Evolutionary conservation across 768 basidiomycete species (phyloP).

Genomic region (Termitomyces sp.): DNA sequence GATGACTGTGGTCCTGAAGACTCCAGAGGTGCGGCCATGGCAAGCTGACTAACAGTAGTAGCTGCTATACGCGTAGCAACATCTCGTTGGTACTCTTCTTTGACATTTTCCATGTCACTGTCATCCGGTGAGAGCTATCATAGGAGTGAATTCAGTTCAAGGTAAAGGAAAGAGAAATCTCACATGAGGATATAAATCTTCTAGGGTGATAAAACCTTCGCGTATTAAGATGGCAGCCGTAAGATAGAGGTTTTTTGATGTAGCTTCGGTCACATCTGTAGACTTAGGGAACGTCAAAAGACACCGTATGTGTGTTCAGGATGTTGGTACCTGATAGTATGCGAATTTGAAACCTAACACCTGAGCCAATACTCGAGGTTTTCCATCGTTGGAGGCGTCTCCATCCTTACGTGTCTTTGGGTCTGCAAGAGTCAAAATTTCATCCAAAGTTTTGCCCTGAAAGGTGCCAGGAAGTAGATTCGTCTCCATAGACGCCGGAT

Average conservation of each 20-base stretch:
- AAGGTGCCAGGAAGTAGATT: slow-evolving; percentile 37
- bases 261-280: slow-evolving; percentile 51
- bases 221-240: slow-evolving; percentile 85
- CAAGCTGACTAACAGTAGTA: slow-evolving; percentile 71
- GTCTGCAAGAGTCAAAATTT: slow-evolving; percentile 57
- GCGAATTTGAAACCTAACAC: slow-evolving; percentile 97
- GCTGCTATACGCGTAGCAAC: slow-evolving; percentile 61
- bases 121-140: slow-evolving; percentile 70
- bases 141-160: not conserved
- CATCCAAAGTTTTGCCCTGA: slow-evolving; percentile 59
- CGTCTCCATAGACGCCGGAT: slow-evolving; percentile 28
- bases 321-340: slow-evolving; percentile 62
- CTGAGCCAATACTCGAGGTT: slow-evolving; percentile 73
- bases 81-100: slow-evolving; percentile 58
- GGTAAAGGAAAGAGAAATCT: slow-evolving; percentile 21
- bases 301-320: too few species aligned
- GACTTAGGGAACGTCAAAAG: slow-evolving; percentile 28
- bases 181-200: slow-evolving; percentile 93
- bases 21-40: slow-evolving; percentile 81
- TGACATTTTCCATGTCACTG: slow-evolving; percentile 63
- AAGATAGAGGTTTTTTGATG: slow-evolving; percentile 72
- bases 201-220: slow-evolving; percentile 80
- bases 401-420: slow-evolving; percentile 16
- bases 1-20: slow-evolving; percentile 34
- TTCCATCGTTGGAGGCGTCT: slow-evolving; percentile 19